Base-by-base conservation (phyloP, 768 basidiomycete species). In the Calvatia gigantea region DNA sequence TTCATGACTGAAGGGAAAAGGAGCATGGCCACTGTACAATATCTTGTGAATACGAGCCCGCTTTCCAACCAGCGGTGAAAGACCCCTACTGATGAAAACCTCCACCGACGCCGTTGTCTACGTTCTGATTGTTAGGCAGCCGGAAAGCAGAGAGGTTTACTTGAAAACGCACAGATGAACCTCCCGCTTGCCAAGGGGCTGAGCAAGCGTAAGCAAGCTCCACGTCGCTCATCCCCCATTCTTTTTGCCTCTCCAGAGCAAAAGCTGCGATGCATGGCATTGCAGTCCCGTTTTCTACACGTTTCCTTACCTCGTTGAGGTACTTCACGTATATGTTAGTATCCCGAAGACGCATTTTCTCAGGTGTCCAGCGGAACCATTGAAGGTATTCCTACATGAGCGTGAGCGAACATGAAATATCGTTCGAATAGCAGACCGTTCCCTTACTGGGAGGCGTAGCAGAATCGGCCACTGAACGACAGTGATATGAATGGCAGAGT, bases 131-230 rank as follows among this genome's bases (percentile, higher is more conserved):
- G 8, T 51, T 25, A 33, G 32, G 19, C n/a, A n/a, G n/a, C 41
- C 17, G 23, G 8, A 12, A 23, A 17, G 11, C 4, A 9, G 41
- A 23, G 19, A 21, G 19, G 4, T 23, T 11, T 4, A 9, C n/a
- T 11, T 4, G 23, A 7, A 17, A 42, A 23, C 41, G 19, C 37
- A 70, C 69, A 6, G 68, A 67, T 11, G 60, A 61, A 0, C 66
- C 64, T 4, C 68, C 70, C 17, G 67, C 70, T 14, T 62, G 51
- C 43, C 65, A 69, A 1, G 69, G 70, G 6, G 68, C 64, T 1
- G 67, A 67, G 15, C 66, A 58, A 6, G 65, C 65, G 57, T 75
- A 79, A 0, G 76, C 75, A 54, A 72, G 72, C 58, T 77, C 77
- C 7, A 75, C 63, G 28, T 75, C 67, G 19, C 65, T 72, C 17